Percentiles rank a stretch among this genome's conserved stretches.
phyloP scores from a whole-genome alignment of 495 filamentous ascomycete species.

The Lepraria neglecta region DNA sequence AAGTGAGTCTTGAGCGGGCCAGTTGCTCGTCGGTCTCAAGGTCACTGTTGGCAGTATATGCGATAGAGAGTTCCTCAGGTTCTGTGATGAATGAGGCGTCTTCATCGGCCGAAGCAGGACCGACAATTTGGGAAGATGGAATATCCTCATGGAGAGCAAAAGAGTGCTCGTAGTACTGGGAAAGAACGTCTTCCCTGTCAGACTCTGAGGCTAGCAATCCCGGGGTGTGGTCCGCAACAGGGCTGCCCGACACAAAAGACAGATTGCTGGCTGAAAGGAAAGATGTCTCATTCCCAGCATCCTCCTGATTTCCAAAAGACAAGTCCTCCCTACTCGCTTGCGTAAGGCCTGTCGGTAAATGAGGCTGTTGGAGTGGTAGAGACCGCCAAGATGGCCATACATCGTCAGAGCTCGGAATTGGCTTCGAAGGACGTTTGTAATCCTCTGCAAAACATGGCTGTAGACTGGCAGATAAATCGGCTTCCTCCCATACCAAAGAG shows the following conservation, averaged over 20 bases:
- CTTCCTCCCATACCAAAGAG: conserved; percentile 25
- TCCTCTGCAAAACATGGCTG: conserved; percentile 10
- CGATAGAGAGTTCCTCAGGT: conserved; percentile 31
- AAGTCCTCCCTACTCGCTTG: conserved; percentile 9
- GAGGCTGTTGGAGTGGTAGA: conserved; percentile 18
- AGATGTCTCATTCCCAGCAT: background rate
- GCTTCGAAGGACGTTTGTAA: background rate
- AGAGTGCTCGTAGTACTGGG: conserved; percentile 69
- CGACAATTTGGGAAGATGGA: conserved; percentile 45
- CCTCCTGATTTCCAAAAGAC: background rate
- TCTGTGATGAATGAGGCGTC: conserved; percentile 19
- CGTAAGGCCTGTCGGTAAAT: conserved; percentile 27
- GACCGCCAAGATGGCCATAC: conserved; percentile 41
- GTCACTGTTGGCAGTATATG: conserved; percentile 22
- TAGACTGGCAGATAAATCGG: conserved; percentile 11
- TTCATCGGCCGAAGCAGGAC: conserved; percentile 12
- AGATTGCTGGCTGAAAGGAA: conserved; percentile 21
- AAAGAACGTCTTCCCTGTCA: conserved; percentile 38
- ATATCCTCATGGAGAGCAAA: conserved; percentile 56
- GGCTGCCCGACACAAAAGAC: conserved; percentile 9
- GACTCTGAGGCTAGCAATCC: background rate
- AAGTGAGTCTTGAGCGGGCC: conserved; percentile 24
- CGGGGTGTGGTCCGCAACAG: background rate
- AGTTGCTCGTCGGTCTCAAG: conserved; percentile 20
- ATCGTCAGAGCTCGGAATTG: conserved; percentile 38